A percentile compares a stretch with the other conserved stretches of the same genome.
Evolutionary conservation across 1,284 basidiomycete species (phyloP).

Genomic region (Schizophyllum amplum): DNA sequence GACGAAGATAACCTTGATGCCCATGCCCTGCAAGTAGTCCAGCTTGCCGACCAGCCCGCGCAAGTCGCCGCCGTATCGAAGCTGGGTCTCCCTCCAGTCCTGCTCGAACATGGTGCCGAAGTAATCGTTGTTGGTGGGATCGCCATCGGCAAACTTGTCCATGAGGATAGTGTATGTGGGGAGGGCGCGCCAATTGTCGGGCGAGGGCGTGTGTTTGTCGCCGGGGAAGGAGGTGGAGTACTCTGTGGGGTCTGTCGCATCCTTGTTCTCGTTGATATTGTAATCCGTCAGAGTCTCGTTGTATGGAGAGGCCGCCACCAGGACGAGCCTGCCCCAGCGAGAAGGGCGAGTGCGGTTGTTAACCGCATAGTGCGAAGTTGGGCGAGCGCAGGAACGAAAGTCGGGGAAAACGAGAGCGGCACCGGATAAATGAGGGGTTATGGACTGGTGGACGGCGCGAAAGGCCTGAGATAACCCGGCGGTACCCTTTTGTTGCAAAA

Average conservation of each 20-base stretch:
- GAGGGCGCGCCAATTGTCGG: slow-evolving; percentile 78
- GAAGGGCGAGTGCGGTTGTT: neutral
- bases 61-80: slow-evolving; percentile 83
- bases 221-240: slow-evolving; percentile 60
- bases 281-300: slow-evolving; percentile 68
- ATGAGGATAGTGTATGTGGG: slow-evolving; percentile 82
- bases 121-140: slow-evolving; percentile 85
- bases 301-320: slow-evolving; percentile 52
- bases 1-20: slow-evolving; percentile 76
- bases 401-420: neutral
- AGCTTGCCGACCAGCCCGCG: slow-evolving; percentile 66
- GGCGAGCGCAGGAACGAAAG: neutral
- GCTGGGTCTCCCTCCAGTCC: slow-evolving; percentile 82
- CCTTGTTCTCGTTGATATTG: slow-evolving; percentile 81
- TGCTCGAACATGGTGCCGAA: slow-evolving; percentile 75
- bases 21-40: slow-evolving; percentile 88
- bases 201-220: slow-evolving; percentile 67
- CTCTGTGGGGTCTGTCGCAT: slow-evolving; percentile 60
- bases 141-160: slow-evolving; percentile 91
- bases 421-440: neutral
- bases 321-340: neutral
- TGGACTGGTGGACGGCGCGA: neutral
- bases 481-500: neutral
- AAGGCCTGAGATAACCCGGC: neutral
- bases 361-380: neutral